Evolutionary conservation across 371 early-diverging fungal genomes (phyloP).

Genomic region (Mortierella sp.): DNA sequence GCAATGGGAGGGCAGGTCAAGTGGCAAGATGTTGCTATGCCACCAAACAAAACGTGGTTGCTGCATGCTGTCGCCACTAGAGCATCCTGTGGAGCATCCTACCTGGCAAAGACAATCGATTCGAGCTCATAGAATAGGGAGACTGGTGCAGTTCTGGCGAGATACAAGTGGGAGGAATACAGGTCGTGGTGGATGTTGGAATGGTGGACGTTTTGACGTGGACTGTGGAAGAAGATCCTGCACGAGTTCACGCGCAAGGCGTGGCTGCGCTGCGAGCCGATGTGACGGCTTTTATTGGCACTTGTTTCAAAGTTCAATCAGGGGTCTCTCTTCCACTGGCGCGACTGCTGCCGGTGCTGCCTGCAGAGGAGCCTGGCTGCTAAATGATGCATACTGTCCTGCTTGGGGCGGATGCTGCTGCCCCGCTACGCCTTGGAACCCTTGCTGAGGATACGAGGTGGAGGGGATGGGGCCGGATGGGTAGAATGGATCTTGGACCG

Average conservation of each 20-base stretch:
- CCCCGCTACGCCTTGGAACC: neutral
- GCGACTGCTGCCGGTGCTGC: conserved; percentile 12
- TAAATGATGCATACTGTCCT: conserved; percentile 21
- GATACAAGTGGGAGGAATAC: neutral
- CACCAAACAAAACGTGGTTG: neutral
- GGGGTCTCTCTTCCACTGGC: conserved; percentile 42
- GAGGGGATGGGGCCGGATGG: conserved; percentile 14
- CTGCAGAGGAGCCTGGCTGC: conserved; percentile 1
- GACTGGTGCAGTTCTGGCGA: neutral
- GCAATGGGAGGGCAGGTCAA: too few relatives aligned
- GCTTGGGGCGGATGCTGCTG: neutral
- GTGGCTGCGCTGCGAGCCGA: too few relatives aligned
- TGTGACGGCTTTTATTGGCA: conserved; percentile 2
- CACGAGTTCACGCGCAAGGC: too few relatives aligned
- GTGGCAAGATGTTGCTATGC: neutral
- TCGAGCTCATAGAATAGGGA: conserved; percentile 25
- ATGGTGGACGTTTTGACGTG: too few relatives aligned
- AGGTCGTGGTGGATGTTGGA: too few relatives aligned
- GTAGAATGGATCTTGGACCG: conserved; percentile 14
- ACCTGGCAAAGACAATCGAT: conserved; percentile 30
- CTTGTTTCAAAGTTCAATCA: conserved; percentile 32
- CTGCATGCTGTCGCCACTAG: neutral
- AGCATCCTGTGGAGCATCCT: neutral
- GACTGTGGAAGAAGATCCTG: neutral
- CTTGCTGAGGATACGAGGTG: neutral